Base-by-base conservation (phyloP, 257 asterid genomes). In the Solanum phureja region DNA sequence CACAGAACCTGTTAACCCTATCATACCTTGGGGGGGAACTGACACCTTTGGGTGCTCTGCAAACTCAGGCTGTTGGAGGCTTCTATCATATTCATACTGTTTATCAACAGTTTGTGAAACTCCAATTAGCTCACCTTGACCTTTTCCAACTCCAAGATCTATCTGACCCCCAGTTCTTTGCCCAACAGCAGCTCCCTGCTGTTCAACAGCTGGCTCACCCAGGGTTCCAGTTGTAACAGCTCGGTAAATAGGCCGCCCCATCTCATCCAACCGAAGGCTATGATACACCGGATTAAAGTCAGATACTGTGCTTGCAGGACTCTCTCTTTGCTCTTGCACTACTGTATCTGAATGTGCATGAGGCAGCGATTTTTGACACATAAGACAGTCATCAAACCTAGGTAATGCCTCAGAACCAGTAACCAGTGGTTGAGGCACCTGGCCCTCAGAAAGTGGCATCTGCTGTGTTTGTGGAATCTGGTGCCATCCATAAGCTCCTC, bases 301-400 rank as follows among this genome's bases (percentile, higher is more conserved):
- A 64, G 95, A 66, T 42, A 87, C 16, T 35, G 88, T 83, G 90
- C 95, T 90, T 34, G 91, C 89, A 75, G 95, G 92, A 91, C 90
- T 92, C 58, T 88, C 95, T 87, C 88, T 93, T 52, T 86, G 91
- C 64, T 93, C 96, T 85, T 92, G 98, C 87, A 95, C 98, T 68
- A 92, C 31, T 56, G 99, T 89, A 87, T 97, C 99, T 35, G 99
- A 97, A 89, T 97, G 99, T 90, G 98, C 98, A 91, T 96, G 99
- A 24, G 99, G 99, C 90, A 97, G 88, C 81, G 94, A 93, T 90
- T 96, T 97, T 90, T 95, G 99, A 90, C 99, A 96, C 98, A 97
- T 90, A 31, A 88, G 87, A 90, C 99, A 96, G 88, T 94, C 98
- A 79, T 93, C 98, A 19, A 90, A 87, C 87, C 86, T 86, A 46